Conservation (phyloP, 2,329 filamentous ascomycete genomes). For the Botrytis paeoniae region DNA sequence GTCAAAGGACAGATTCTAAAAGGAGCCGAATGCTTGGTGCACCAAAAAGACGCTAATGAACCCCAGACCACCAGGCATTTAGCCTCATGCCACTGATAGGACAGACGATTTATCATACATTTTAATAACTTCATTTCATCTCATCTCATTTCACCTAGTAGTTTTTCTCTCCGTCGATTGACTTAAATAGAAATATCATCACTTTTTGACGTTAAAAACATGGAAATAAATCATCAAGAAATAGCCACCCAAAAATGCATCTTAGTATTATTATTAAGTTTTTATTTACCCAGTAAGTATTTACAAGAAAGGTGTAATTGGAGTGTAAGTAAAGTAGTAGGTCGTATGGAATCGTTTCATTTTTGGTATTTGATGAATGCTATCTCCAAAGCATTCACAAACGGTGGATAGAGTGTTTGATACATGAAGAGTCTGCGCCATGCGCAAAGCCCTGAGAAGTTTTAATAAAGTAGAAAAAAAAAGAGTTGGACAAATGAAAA, state of each 20-base stretch:
- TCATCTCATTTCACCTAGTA: neutral
- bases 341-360: constrained; percentile 23
- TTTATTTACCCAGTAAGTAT: constrained; percentile 22
- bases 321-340: constrained; percentile 7
- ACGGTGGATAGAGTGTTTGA: constrained; percentile 29
- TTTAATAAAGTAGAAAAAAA: constrained; percentile 21
- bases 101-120: neutral
- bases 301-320: constrained; percentile 19
- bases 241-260: neutral
- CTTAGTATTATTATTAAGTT: constrained; percentile 19
- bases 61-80: constrained; percentile 7
- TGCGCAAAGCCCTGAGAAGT: constrained; percentile 25
- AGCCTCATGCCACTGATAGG: constrained; percentile 6
- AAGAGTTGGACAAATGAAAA: constrained; percentile 36
- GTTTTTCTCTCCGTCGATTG: neutral
- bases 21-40: constrained; percentile 12
- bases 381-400: constrained; percentile 20
- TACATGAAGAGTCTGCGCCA: constrained; percentile 29
- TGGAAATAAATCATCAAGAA: neutral
- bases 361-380: constrained; percentile 21
- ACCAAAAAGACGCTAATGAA: constrained; percentile 17
- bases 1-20: constrained; percentile 22
- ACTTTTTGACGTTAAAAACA: neutral
- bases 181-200: neutral
- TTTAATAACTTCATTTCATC: neutral